phyloP scores from a whole-genome alignment of 2,329 filamentous ascomycete genomes.

The Sclerotinia nivalis region DNA sequence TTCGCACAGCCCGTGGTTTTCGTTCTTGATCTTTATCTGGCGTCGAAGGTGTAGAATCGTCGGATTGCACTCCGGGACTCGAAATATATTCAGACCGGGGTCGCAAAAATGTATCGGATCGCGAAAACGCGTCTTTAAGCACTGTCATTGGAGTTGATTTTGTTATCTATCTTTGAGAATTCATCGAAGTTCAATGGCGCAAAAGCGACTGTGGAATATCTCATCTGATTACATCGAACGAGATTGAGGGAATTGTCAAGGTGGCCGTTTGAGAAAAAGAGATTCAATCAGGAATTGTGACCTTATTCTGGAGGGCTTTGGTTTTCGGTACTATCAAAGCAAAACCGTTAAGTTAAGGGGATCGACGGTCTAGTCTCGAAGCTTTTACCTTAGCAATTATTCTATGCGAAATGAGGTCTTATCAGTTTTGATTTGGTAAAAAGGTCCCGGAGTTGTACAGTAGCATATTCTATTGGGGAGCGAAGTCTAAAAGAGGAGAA shows the following conservation, averaged over 20 bases:
- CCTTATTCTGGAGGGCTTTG: neutral
- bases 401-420: slow-evolving; percentile 15
- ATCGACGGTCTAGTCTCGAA: slow-evolving; percentile 11
- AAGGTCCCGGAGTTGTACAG: slow-evolving; percentile 12
- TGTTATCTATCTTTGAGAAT: slow-evolving; percentile 14
- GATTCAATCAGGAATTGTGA: neutral
- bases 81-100: slow-evolving; percentile 27
- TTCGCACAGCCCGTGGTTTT: slow-evolving; percentile 46
- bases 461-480: slow-evolving; percentile 2
- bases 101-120: slow-evolving; percentile 30
- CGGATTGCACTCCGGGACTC: slow-evolving; percentile 19
- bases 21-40: slow-evolving; percentile 30
- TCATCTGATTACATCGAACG: slow-evolving; percentile 18
- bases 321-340: slow-evolving; percentile 12
- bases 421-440: slow-evolving; percentile 11
- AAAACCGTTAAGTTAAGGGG: slow-evolving; percentile 12
- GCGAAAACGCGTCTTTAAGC: slow-evolving; percentile 30
- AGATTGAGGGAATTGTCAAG: slow-evolving; percentile 5
- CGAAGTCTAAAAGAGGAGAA: neutral
- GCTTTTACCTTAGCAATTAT: neutral
- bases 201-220: slow-evolving; percentile 17
- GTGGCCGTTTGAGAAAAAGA: neutral
- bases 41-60: slow-evolving; percentile 27
- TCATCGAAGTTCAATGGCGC: slow-evolving; percentile 21
- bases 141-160: slow-evolving; percentile 29